Evolutionary conservation across 768 basidiomycete species (phyloP), one percentile per base, ranked within the genome.

Genomic region (Terana coerulea): DNA sequence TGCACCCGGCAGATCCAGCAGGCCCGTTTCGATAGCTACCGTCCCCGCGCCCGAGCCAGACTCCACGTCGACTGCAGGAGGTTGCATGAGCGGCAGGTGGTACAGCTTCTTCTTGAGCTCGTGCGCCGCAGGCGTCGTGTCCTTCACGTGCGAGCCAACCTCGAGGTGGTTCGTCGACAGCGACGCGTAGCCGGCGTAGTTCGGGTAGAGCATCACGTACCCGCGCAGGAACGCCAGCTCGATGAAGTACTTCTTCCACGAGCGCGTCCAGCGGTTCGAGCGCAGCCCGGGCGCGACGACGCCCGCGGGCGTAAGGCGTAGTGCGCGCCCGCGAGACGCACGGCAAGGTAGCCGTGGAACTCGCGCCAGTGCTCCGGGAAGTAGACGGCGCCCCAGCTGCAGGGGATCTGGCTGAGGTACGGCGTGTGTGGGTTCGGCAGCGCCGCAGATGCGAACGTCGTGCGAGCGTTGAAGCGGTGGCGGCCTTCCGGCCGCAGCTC

Each of bases 81-180:
- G 65, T 22, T 61, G 61, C 81, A 93, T 81, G 58, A 93, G 67
- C 11, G 92, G 91, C 7, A 91, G 69, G 34, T 74, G 67, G 69
- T 91, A 94, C 46, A 80, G 62, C 7, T 72, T 72, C 57, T 79
- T 78, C 70, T 84, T 88, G 62, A 78, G 78, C 57, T 64, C 59
- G 56, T 75, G 73, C 21, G 67, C 69, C 22, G 67, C 71, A 9
- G 66, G 69, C 15, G 81, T 78, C 19, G 73, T 70, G 37, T 73
- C 72, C 61, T 78, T 80, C 42, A 93, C 88, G 59, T 94, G 91
- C 34, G 84, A 82, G 26, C 91, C 91, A 15, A 82, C 75, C 70
- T 94, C 91, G 49, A 93, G 76, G 61, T 91, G 91, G 65, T 94
- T 94, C n/a, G 90, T 94, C 53, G 92, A 93, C 6, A 94, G 66